A percentile compares a stretch with the other conserved stretches of the same genome.
Evolutionary conservation across 2,329 filamentous ascomycete species (phyloP).

Genomic region (Huntiella savannae): DNA sequence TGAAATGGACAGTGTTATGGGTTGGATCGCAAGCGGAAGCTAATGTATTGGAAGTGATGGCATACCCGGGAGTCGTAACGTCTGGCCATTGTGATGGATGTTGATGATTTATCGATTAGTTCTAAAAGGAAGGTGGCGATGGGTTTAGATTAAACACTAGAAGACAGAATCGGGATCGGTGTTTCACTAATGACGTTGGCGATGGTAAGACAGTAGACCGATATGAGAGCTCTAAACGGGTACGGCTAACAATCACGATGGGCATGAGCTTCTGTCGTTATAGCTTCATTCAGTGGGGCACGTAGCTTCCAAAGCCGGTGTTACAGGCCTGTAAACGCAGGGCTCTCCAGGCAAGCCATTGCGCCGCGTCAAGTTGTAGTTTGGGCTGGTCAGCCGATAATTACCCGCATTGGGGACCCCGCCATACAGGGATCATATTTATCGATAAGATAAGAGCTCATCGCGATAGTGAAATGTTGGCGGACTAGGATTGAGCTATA

Average conservation of each 20-base stretch:
- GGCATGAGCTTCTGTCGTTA: background rate
- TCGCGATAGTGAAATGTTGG: background rate
- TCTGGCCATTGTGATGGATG: constrained; percentile 53
- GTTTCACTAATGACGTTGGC: too few species aligned
- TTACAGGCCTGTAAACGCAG: constrained; percentile 10
- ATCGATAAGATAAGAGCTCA: background rate
- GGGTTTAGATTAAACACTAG: background rate
- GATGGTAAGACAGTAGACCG: too few species aligned
- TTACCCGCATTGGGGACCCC: constrained; percentile 10
- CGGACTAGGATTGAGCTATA: background rate
- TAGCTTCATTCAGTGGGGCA: constrained; percentile 12
- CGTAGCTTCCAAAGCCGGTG: background rate
- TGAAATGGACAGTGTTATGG: background rate
- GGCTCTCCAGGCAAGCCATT: constrained; percentile 19
- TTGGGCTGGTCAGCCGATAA: constrained; percentile 11
- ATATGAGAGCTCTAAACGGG: background rate
- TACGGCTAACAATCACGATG: constrained; percentile 1
- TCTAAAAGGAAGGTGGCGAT: background rate
- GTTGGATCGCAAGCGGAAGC: too few species aligned
- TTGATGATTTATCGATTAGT: background rate
- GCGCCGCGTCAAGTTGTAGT: constrained; percentile 9
- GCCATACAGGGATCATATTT: background rate
- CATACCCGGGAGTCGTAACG: constrained; percentile 92
- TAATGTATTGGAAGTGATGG: constrained; percentile 6
- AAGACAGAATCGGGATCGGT: too few species aligned